Evolutionary conservation across 2,329 filamentous ascomycete genomes (phyloP), one percentile per base, ranked within the genome.

Genomic region (Colletotrichum sp.): DNA sequence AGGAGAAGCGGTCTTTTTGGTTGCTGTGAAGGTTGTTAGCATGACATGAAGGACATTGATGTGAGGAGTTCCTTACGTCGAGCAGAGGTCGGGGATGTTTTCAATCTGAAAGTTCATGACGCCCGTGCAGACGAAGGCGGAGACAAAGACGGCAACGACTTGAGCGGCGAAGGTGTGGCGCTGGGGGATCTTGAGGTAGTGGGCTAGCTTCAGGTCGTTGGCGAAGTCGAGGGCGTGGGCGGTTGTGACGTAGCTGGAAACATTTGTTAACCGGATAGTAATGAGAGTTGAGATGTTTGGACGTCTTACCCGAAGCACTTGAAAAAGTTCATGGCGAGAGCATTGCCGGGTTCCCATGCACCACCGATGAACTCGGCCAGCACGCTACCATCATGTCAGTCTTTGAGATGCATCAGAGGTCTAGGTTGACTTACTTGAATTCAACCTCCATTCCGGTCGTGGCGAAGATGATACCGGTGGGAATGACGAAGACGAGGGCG

Each of bases 121-220:
- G 21, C 75, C 87, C 48, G 79, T 81, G 79, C 73, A 82, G 2
- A 84, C 80, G 43, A 85, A 78, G 0, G 82, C 84, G 3, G 84
- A 85, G 16, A 85, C 76, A 8, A 85, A 65, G 0, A 82, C 84
- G 1, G 83, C 82, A 4, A 84, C 78, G 72, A 85, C 80, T 75
- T 85, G 84, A 16, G 81, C 83, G 57, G 75, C 81, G 65, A 85
- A 85, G 1, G 82, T 84, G 69, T 83, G 79, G 2, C 84, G 80
- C 4, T 83, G 84, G 0, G 84, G 82, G 67, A 85, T 80, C 71
- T 90, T 90, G 79, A 90, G 85, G 79, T 89, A 89, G 72, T 85
- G 84, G 5, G 82, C 84, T 28, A 85, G 70, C 77, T 85, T 85
- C 61, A 84, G 78, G 60, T 83, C 85, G 60, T 78, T 82, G 68